Evolutionary conservation across 1,284 basidiomycete genomes (phyloP).

Genomic region (Blastosporella zonata): DNA sequence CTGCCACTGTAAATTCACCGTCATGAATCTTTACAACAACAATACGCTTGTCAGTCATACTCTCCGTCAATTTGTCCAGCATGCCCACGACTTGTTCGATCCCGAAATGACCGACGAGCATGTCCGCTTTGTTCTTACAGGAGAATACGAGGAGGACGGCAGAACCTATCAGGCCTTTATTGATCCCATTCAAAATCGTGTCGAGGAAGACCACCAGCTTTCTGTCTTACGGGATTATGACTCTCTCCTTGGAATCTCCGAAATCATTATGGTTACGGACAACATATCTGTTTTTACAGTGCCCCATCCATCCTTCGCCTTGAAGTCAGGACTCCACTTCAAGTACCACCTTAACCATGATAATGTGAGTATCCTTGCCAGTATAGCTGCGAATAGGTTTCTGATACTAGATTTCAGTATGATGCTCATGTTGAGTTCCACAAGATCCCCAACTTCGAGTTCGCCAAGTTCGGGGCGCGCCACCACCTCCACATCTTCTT

Average conservation of each 20-base stretch:
- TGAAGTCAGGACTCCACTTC: conserved; percentile 1
- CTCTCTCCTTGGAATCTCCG: conserved; percentile 6
- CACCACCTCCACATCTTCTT: conserved; percentile 7
- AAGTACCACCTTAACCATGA: background rate
- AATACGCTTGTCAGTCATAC: no score
- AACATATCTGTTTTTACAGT: background rate
- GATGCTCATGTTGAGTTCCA: background rate
- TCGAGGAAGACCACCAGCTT: background rate
- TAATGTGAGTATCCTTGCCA: background rate
- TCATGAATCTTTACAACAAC: no score
- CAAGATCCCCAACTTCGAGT: conserved; percentile 5
- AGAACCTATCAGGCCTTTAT: no score
- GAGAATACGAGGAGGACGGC: no score
- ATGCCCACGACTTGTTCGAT: background rate
- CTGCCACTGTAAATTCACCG: no score
- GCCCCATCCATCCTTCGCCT: background rate
- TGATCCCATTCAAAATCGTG: background rate
- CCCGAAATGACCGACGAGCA: no score
- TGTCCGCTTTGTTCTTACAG: no score
- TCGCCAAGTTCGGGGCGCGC: background rate
- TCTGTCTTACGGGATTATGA: background rate
- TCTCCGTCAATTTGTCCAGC: no score
- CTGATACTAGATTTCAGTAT: background rate
- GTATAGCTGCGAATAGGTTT: background rate
- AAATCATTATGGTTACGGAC: background rate